These are phyloP conservation scores for Xylaria sp. DNA, from an alignment of 2,329 filamentous ascomycete genomes.

Conservation along the genomic window DNA sequence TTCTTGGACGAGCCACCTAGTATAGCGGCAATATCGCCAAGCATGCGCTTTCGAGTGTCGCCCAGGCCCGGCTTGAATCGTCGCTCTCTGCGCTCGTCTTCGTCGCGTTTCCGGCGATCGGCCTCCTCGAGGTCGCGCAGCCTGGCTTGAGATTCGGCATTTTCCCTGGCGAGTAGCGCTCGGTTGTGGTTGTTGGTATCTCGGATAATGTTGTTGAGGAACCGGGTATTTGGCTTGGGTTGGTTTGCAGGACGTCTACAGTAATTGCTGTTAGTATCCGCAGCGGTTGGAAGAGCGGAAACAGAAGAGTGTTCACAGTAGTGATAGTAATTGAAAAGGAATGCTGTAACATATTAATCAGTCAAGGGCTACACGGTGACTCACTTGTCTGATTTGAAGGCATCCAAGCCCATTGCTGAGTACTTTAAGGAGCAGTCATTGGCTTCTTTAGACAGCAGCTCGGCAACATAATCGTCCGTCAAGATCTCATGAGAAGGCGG, in stretches of 20 bases:
- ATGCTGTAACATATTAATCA: neutral
- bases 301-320: no score
- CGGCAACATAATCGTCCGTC: slow-evolving; percentile 83
- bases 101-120: slow-evolving; percentile 56
- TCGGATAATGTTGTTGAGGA: slow-evolving; percentile 87
- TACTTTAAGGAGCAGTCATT: slow-evolving; percentile 78
- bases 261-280: slow-evolving; percentile 24
- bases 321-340: no score
- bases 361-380: slow-evolving; percentile 30
- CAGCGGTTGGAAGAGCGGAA: neutral
- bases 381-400: slow-evolving; percentile 64
- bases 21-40: slow-evolving; percentile 71
- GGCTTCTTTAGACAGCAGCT: slow-evolving; percentile 83
- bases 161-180: slow-evolving; percentile 84
- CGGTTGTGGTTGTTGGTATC: slow-evolving; percentile 92
- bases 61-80: slow-evolving; percentile 59
- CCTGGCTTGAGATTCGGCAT: slow-evolving; percentile 78
- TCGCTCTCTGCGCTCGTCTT: slow-evolving; percentile 48
- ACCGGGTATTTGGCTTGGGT: slow-evolving; percentile 91
- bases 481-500: slow-evolving; percentile 57
- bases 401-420: slow-evolving; percentile 78
- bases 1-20: slow-evolving; percentile 59
- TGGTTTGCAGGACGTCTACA: slow-evolving; percentile 68
- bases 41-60: slow-evolving; percentile 67
- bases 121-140: slow-evolving; percentile 69